Evolutionary conservation across 75 land plant genomes (phyloP).

Genomic region (Isoetes taiwanensis): DNA sequence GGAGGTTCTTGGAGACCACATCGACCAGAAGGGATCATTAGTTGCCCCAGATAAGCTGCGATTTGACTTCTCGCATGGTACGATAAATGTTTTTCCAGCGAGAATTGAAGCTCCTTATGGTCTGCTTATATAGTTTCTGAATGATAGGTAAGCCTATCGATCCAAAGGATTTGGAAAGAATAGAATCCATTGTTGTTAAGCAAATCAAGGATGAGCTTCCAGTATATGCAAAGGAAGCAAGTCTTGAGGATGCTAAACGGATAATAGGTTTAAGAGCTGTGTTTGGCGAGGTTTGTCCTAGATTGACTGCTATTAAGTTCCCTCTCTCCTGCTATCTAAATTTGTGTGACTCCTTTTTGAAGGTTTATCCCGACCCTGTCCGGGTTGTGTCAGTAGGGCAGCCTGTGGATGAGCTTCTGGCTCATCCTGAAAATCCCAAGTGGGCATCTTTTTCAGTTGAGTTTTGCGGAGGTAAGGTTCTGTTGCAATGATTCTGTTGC

Average conservation of each 20-base stretch:
- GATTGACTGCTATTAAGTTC: too few relatives aligned
- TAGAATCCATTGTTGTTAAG: constrained; percentile 72
- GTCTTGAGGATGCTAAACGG: constrained; percentile 64
- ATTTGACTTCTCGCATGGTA: constrained; percentile 97
- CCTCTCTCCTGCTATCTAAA: too few relatives aligned
- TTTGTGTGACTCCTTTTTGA: too few relatives aligned
- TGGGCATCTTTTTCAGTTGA: constrained; percentile 78
- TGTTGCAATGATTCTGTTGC: background rate
- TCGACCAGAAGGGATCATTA: constrained; percentile 95
- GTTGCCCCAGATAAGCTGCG: constrained; percentile 88
- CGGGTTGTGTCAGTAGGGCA: constrained; percentile 76
- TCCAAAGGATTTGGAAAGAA: constrained; percentile 53
- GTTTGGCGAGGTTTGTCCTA: constrained; percentile 87
- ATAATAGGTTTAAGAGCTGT: constrained; percentile 91
- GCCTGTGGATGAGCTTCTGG: constrained; percentile 69
- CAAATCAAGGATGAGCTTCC: constrained; percentile 70
- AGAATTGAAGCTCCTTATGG: background rate
- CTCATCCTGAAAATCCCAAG: constrained; percentile 68
- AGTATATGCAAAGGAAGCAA: constrained; percentile 79
- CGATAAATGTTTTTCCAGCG: background rate
- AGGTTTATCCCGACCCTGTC: constrained; percentile 98
- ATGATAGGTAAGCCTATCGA: constrained; percentile 62
- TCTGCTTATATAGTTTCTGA: background rate
- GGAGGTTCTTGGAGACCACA: constrained; percentile 87
- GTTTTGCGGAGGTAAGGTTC: constrained; percentile 73